phyloP scores from a whole-genome alignment of 345 rosid genomes.

The Eutrema japonicum region DNA sequence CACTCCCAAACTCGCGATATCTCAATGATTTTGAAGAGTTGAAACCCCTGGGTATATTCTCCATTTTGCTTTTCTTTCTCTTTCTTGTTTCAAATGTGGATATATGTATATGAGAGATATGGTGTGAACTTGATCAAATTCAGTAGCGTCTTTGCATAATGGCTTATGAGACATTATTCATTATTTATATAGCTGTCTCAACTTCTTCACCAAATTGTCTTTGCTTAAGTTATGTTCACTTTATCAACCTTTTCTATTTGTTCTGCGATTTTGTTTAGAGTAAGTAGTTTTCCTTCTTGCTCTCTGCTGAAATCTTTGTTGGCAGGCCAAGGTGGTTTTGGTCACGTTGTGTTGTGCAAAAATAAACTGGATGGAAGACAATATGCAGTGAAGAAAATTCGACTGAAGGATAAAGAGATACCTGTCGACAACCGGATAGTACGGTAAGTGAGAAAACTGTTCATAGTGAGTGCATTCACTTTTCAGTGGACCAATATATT shows the following conservation, averaged over 20 bases:
- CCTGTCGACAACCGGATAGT: constrained; percentile 76
- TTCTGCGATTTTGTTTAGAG: not conserved
- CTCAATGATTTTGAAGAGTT: constrained; percentile 96
- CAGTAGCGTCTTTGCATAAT: constrained; percentile 10
- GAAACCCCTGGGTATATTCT: constrained; percentile 71
- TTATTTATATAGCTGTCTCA: constrained; percentile 1
- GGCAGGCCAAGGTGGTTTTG: constrained; percentile 96
- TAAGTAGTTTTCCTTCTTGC: constrained; percentile 2
- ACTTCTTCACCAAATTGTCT: constrained; percentile 11
- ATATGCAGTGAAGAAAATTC: constrained; percentile 95
- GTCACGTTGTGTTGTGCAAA: constrained; percentile 90
- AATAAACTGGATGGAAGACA: constrained; percentile 98
- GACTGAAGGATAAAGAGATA: constrained; percentile 82
- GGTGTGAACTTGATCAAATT: constrained; percentile 23
- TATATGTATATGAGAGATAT: constrained; percentile 5
- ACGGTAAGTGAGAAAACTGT: constrained; percentile 53
- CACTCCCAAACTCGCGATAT: constrained; percentile 83
- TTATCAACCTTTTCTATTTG: constrained; percentile 6
- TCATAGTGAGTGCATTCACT: constrained; percentile 12
- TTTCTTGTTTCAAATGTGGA: not conserved
- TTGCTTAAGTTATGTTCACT: constrained; percentile 7
- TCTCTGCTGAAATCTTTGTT: constrained; percentile 34
- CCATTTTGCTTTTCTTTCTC: constrained; percentile 18
- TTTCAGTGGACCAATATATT: constrained; percentile 7
- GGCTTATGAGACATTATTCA: constrained; percentile 7